Evolutionary conservation across 805 yeast species (phyloP).

Genomic region (Suhomyces pyralidae): DNA sequence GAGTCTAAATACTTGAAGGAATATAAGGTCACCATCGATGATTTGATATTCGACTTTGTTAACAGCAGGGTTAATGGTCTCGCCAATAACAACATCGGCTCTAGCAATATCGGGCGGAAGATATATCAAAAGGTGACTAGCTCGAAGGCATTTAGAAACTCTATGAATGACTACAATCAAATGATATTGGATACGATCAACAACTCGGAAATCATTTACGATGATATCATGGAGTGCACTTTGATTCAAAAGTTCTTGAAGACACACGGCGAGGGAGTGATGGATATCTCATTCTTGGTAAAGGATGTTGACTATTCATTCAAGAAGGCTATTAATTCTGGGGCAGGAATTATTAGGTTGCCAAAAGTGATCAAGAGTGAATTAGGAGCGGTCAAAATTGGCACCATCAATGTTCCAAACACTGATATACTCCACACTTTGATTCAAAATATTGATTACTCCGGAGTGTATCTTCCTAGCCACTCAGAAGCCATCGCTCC

Average conservation of each 20-base stretch:
- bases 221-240: slow-evolving; percentile 16
- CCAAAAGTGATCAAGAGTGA: slow-evolving; percentile 38
- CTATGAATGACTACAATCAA: slow-evolving; percentile 8
- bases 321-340: slow-evolving; percentile 46
- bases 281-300: slow-evolving; percentile 70
- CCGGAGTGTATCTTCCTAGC: slow-evolving; percentile 52
- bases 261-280: slow-evolving; percentile 76
- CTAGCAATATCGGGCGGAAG: slow-evolving; percentile 7
- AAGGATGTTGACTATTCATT: slow-evolving; percentile 45
- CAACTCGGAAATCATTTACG: slow-evolving; percentile 14
- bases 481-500: slow-evolving; percentile 20
- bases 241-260: slow-evolving; percentile 24
- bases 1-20: slow-evolving; percentile 13
- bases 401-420: slow-evolving; percentile 39
- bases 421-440: slow-evolving; percentile 74
- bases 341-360: slow-evolving; percentile 42
- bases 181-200: slow-evolving; percentile 13
- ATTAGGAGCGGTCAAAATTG: slow-evolving; percentile 50
- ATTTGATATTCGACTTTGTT: slow-evolving; percentile 44
- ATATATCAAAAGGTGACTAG: slow-evolving; percentile 11
- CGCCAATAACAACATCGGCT: not conserved
- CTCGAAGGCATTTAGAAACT: slow-evolving; percentile 11
- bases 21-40: slow-evolving; percentile 11
- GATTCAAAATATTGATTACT: slow-evolving; percentile 45
- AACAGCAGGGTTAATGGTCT: slow-evolving; percentile 14